Base-by-base conservation (phyloP, 2,329 filamentous ascomycete species). In the Penicillium freii region DNA sequence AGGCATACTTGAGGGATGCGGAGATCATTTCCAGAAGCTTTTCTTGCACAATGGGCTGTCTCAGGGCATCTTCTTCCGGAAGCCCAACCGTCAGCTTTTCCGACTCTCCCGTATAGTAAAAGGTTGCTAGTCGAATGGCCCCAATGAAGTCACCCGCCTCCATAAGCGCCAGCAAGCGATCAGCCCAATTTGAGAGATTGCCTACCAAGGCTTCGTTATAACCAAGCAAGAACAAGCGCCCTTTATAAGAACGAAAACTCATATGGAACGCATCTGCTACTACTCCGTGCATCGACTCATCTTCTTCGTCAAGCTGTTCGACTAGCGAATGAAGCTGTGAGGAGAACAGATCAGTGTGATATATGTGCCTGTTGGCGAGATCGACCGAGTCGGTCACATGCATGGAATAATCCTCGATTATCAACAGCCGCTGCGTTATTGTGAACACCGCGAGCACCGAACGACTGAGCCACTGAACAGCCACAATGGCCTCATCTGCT, bases 181-280 rank as follows among this genome's bases (percentile, higher is more conserved):
- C 94, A 2, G 94, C 93, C 94, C 94, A 99, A 66, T 99, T 99
- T 0, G 94, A 97, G 34, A 99, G 77, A 5, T 89, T 90, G 2
- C 94, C 94, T 47, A 97, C 90, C 0, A 91, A 91, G 40, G 97
- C 80, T 69, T 97, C 93, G 69, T 93, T 94, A 77, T 93, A 92
- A n/a, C 94, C 92, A 9, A 99, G 81, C 4, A 97, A 78, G 69
- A 99, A 99, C 36, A 97, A 81, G 31, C 93, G 85, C 5, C 94
- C 92, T 74, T 97, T 99, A 77, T 97, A 99, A 4, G 91, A 84
- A 69, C 90, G 91, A 75, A 97, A 93, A 74, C 93, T 97, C 91
- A 97, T 97, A 71, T 93, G 93, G 67, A 97, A 99, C 0, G 92
- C 94, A 79, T 99, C 94, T 8, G 93, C 93, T 47, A 97, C 91